Evolutionary conservation across 2,329 filamentous ascomycete genomes (phyloP).

Genomic region (Metarhizium sp.): DNA sequence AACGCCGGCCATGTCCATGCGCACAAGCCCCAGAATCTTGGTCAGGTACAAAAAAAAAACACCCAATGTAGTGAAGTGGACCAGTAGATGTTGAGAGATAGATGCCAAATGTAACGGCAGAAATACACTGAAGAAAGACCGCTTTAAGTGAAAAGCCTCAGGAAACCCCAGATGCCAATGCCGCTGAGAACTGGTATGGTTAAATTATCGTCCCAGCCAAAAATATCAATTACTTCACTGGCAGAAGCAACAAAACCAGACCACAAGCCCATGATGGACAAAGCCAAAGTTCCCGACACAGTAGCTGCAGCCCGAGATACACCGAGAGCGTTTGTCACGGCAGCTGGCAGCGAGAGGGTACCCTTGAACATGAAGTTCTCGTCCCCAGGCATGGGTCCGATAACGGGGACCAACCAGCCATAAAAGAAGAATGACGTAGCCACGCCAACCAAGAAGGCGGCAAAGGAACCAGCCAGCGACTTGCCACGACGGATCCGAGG

Average conservation of each 20-base stretch:
- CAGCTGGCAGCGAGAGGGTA: conserved; percentile 57
- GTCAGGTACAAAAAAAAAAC: background rate
- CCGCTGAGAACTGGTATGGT: conserved; percentile 92
- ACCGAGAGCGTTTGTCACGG: conserved; percentile 50
- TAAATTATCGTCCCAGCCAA: conserved; percentile 93
- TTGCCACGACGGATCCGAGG: conserved; percentile 78
- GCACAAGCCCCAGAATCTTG: background rate
- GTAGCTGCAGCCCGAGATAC: conserved; percentile 48
- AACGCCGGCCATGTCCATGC: conserved; percentile 4
- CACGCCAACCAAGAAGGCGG: conserved; percentile 77
- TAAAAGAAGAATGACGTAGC: conserved; percentile 78
- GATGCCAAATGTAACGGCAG: background rate
- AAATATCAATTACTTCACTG: conserved; percentile 85
- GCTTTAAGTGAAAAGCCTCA: conserved; percentile 68
- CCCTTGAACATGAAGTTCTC: conserved; percentile 71
- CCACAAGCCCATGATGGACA: conserved; percentile 74
- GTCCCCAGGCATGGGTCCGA: conserved; percentile 59
- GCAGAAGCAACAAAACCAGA: conserved; percentile 82
- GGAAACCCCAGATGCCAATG: conserved; percentile 80
- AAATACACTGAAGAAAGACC: background rate
- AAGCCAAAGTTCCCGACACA: conserved; percentile 61
- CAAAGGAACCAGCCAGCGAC: conserved; percentile 79
- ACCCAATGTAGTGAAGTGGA: background rate
- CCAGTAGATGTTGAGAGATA: background rate
- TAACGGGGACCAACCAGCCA: conserved; percentile 68